Evolutionary conservation across 768 basidiomycete genomes (phyloP).

Genomic region (Asterophora parasitica): DNA sequence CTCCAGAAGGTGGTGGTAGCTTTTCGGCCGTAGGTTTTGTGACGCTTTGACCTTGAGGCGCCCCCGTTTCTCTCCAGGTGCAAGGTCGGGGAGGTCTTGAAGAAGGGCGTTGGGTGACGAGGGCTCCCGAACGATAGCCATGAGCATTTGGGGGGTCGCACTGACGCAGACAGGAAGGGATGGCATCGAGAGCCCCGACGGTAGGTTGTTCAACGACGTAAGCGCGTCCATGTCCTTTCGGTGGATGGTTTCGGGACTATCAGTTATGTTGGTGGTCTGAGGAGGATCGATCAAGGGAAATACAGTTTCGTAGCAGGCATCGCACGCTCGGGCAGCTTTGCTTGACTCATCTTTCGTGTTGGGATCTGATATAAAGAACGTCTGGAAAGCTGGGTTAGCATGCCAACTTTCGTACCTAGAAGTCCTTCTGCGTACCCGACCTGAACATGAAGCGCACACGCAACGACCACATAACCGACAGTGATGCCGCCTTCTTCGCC

Average conservation of each 20-base stretch:
- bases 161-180: slow-evolving; percentile 35
- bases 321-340: slow-evolving; percentile 75
- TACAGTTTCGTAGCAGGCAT: slow-evolving; percentile 81
- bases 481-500: slow-evolving; percentile 78
- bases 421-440: slow-evolving; percentile 46
- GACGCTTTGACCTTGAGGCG: slow-evolving; percentile 26
- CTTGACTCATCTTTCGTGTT: slow-evolving; percentile 36
- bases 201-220: slow-evolving; percentile 47
- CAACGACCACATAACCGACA: slow-evolving; percentile 83
- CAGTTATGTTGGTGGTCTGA: slow-evolving; percentile 4
- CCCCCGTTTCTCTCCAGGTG: slow-evolving; percentile 20
- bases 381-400: slow-evolving; percentile 38
- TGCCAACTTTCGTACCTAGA: neutral
- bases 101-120: slow-evolving; percentile 13
- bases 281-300: slow-evolving; percentile 58
- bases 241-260: slow-evolving; percentile 8
- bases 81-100: slow-evolving; percentile 9
- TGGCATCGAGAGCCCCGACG: slow-evolving; percentile 56
- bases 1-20: slow-evolving; percentile 63
- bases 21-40: slow-evolving; percentile 46
- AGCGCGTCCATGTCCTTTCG: slow-evolving; percentile 32
- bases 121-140: slow-evolving; percentile 36
- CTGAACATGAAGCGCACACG: slow-evolving; percentile 82
- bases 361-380: slow-evolving; percentile 73
- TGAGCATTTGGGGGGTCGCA: slow-evolving; percentile 39